Evolutionary conservation across 2,329 filamentous ascomycete species (phyloP), one percentile per base, ranked within the genome.

Genomic region (Ascochyta koolunga): DNA sequence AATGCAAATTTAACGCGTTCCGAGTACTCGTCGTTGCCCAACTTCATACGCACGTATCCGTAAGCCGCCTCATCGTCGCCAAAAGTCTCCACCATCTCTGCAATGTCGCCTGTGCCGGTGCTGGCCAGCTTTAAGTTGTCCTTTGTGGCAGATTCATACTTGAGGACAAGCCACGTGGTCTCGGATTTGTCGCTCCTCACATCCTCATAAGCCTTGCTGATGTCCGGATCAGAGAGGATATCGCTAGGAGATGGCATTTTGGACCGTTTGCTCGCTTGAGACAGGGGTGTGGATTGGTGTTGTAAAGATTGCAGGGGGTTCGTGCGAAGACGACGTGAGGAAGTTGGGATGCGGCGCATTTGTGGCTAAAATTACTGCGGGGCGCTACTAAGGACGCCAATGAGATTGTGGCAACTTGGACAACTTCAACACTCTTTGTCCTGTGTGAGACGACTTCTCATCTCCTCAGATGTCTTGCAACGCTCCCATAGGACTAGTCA

Each of bases 11-110:
- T 90, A 68, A 88, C 83, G 32, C 87, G 79, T 68, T 78, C 86
- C 75, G 81, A 85, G 78, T 90, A 87, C 60, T 83, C 83, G 72
- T 90, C 87, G 77, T 89, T 89, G 69, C 86, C 86, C 72, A 89
- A 85, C 77, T 89, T 85, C 67, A 72, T 65, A 22, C 70, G 52
- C 36, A 73, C 65, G 76, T 89, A 89, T 50, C 80, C 86, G 77
- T 88, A 89, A 72, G 87, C 84, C 50, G 86, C 86, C 74, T 87
- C 80, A 31, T 69, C 67, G 66, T 85, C 79, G 70, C 86, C 85
- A 10, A 89, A 77, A 58, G 78, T 74, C 27, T 66, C 66, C n/a
- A 79, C 77, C 57, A 89, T 78, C 76, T 88, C 86, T 8, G 74
- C 54, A 11, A 89, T 77, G 11, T 86, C 86, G 45, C 87, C 87